phyloP scores from a whole-genome alignment of 257 asterid genomes.

The Przewalskia tangutica region DNA sequence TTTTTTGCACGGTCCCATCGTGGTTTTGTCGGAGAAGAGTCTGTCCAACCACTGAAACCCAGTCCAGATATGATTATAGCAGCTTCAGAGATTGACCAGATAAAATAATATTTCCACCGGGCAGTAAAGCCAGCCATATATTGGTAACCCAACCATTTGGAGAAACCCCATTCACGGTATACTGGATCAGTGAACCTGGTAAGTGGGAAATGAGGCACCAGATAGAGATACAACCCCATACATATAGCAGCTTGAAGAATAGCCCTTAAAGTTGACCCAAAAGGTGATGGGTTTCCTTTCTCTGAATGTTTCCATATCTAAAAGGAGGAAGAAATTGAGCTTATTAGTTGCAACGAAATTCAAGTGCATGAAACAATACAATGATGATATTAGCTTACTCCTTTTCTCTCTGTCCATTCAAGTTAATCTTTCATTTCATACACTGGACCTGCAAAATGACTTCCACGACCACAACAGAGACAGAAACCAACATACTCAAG shows the following conservation, averaged over 20 bases:
- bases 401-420: slow-evolving; percentile 85
- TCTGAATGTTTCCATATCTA: slow-evolving; percentile 75
- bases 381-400: slow-evolving; percentile 40
- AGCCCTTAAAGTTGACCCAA: slow-evolving; percentile 74
- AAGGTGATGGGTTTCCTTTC: slow-evolving; percentile 77
- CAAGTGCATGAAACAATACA: neutral
- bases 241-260: slow-evolving; percentile 73
- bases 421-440: slow-evolving; percentile 91
- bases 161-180: slow-evolving; percentile 83
- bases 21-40: slow-evolving; percentile 63
- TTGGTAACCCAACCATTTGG: slow-evolving; percentile 67
- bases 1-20: slow-evolving; percentile 92
- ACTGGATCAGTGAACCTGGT: slow-evolving; percentile 64
- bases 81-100: slow-evolving; percentile 98
- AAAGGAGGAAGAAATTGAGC: slow-evolving; percentile 3
- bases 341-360: neutral
- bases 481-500: slow-evolving; percentile 79
- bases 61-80: slow-evolving; percentile 81
- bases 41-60: slow-evolving; percentile 97
- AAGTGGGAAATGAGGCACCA: slow-evolving; percentile 75
- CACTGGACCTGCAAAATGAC: slow-evolving; percentile 99
- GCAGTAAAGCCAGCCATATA: slow-evolving; percentile 92
- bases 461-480: slow-evolving; percentile 96
- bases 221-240: slow-evolving; percentile 90
- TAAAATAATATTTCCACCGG: slow-evolving; percentile 96